A percentile compares a stretch with the other conserved stretches of the same genome.
Evolutionary conservation across 768 basidiomycete species (phyloP).

Genomic region (Pulveroboletus sp.): DNA sequence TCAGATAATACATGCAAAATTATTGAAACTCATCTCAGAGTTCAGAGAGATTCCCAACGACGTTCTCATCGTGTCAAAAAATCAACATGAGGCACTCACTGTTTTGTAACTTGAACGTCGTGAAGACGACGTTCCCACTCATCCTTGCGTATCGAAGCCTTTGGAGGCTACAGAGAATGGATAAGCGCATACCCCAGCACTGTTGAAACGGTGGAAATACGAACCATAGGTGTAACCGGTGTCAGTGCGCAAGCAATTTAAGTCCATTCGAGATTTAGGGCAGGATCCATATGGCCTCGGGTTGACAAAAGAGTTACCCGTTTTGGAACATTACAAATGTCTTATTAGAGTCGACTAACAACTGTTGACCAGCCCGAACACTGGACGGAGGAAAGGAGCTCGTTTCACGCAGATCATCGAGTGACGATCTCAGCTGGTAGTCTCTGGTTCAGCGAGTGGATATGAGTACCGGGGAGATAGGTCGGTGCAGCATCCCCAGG

Average conservation of each 20-base stretch:
- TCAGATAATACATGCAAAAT: conserved; percentile 92
- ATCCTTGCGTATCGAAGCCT: conserved; percentile 60
- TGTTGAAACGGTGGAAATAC: conserved; percentile 12
- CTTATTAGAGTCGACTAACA: no score
- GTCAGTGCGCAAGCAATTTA: conserved; percentile 28
- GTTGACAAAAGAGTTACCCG: neutral
- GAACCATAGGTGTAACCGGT: conserved; percentile 29
- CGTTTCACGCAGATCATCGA: no score
- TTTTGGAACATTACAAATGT: conserved; percentile 6
- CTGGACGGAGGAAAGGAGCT: no score
- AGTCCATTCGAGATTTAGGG: conserved; percentile 35
- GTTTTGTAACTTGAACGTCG: conserved; percentile 79
- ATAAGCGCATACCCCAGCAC: neutral
- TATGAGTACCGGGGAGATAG: neutral
- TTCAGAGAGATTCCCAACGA: conserved; percentile 99
- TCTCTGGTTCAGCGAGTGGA: no score
- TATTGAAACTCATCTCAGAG: conserved; percentile 58
- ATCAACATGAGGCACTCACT: conserved; percentile 56
- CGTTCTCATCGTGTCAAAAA: conserved; percentile 54
- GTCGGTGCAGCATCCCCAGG: no score
- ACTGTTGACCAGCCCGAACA: no score
- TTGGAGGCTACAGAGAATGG: conserved; percentile 38
- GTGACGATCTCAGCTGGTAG: no score
- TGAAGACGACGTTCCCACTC: conserved; percentile 85
- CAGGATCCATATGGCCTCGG: conserved; percentile 20